phyloP scores from a whole-genome alignment of 768 basidiomycete species.

The Stropharia rugosoannulata region DNA sequence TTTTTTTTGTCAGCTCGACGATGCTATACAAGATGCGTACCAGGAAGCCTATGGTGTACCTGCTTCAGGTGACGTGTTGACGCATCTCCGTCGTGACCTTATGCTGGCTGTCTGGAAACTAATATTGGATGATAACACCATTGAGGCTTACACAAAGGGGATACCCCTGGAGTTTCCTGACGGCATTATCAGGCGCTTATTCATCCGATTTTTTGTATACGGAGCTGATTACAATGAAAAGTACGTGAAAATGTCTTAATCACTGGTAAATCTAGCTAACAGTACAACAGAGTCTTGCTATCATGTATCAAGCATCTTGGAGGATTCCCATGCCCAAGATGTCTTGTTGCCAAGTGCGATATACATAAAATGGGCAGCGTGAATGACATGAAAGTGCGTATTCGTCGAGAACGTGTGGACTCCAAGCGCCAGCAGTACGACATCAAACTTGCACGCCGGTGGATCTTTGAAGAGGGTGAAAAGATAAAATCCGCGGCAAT shows the following conservation, averaged over 20 bases:
- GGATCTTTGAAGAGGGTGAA: conserved; percentile 10
- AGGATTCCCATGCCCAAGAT: conserved; percentile 36
- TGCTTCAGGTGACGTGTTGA: conserved; percentile 8
- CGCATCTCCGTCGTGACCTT: conserved; percentile 17
- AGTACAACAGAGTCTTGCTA: conserved; percentile 25
- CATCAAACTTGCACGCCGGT: conserved; percentile 1
- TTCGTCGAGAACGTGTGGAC: conserved; percentile 5
- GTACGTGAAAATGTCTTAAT: conserved; percentile 4
- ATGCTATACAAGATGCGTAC: conserved; percentile 19
- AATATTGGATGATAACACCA: conserved; percentile 14
- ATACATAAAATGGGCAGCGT: conserved; percentile 26
- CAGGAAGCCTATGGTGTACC: conserved; percentile 6
- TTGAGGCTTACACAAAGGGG: conserved; percentile 19
- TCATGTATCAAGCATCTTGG: conserved; percentile 31
- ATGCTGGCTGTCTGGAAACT: conserved; percentile 16
- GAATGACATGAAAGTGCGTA: conserved; percentile 12
- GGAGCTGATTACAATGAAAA: conserved; percentile 20
- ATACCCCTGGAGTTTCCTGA: conserved; percentile 9
- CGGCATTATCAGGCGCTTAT: conserved; percentile 5
- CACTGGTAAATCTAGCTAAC: not conserved
- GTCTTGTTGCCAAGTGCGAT: conserved; percentile 25
- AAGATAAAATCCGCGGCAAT: not conserved
- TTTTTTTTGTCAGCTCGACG: conserved; percentile 12
- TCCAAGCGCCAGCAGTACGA: not conserved
- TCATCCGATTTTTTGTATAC: conserved; percentile 15